Base-by-base conservation (phyloP, 345 rosid genomes). In the Euphorbia pulcherrima region DNA sequence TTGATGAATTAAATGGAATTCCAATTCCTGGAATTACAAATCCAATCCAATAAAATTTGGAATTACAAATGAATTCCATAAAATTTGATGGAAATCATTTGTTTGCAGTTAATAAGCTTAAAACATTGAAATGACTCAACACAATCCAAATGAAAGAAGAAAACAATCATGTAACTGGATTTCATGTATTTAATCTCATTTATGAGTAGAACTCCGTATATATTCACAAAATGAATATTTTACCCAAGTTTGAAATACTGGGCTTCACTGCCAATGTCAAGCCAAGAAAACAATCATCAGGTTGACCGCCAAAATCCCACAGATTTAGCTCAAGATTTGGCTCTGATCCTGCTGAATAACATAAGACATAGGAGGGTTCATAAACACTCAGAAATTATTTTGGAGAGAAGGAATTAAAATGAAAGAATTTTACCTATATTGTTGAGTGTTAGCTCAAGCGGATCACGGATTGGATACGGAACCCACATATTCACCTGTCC, bases 241-340 rank as follows among this genome's bases (percentile, higher is more conserved):
- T 80, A 92, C 97, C 90, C 46, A 87, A 67, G 75, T 83, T 84
- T 63, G 93, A 78, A 72, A 83, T 79, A 75, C 94, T 92, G 62
- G 97, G 97, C 70, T 87, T 88, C 68, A 90, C 90, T 21, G 95
- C 98, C 44, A 92, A 81, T 1, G 98, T 88, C 80, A 92, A 78
- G 71, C 97, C 98, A 73, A 92, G 91, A 72, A 90, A 92, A 77
- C 91, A 90, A 67, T 92, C 98, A 68, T 92, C 95, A 59, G 89
- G 78, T 80, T 90, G 83, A 56, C 83, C 74, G 73, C 85, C 83
- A 46, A 92, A 92, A 86, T 88, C 85, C 97, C 98, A 90, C 35
- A 92, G 88, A 71, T 87, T 92, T 79, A 92, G 77, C 85, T 92
- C 98, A 40, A 92, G 98, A 80, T 88, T 92, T 75, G 96, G 98